Evolutionary conservation across 2,329 filamentous ascomycete genomes (phyloP), one percentile per base, ranked within the genome.

Genomic region (Ophiosphaerella narmari): DNA sequence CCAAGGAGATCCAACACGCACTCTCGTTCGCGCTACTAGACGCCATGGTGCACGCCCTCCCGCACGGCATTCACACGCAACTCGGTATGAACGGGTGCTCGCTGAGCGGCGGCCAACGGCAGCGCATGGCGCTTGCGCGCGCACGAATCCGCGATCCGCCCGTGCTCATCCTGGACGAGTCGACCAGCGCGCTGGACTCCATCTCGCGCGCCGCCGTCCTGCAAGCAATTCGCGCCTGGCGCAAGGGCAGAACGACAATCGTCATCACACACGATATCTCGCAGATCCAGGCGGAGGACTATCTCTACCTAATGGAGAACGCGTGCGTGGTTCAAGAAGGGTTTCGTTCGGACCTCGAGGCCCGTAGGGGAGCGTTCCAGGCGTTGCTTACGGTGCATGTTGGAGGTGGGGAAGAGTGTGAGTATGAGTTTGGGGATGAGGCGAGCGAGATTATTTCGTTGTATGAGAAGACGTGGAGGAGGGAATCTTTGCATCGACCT

Each of bases 241-340:
- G 94, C 18, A 77, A 75, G 32, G 87, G 83, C 0, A 94, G 90
- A 68, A 97, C 92, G 0, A 97, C 93, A 0, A 89, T 97, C 43
- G 85, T 97, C 58, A 93, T 97, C 62, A 97, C 94, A 0, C 93
- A 97, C 65, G 91, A 97, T 57, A 82, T 94, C 29, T 82, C 84
- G 0, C 88, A 93, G 58, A 93, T 97, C 8, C 70, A 75, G 4
- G 75, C 84, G 0, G 71, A 85, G 0, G 91, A 97, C 55, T 92
- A 87, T 54, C 82, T 95, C 0, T 96, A 92, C 59, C 82, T 96
- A 9, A 76, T 97, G 67, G 87, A 93, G 29, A 74, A 85, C 9
- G 88, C 89, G 0, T 68, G 67, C 0, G 77, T 96, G 0, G 81
- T 88, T 0, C 84, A 91, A 61, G 78, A 88, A 59, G 93, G 91